Conservation (phyloP, 768 basidiomycete genomes). For the Russula olivacea region DNA sequence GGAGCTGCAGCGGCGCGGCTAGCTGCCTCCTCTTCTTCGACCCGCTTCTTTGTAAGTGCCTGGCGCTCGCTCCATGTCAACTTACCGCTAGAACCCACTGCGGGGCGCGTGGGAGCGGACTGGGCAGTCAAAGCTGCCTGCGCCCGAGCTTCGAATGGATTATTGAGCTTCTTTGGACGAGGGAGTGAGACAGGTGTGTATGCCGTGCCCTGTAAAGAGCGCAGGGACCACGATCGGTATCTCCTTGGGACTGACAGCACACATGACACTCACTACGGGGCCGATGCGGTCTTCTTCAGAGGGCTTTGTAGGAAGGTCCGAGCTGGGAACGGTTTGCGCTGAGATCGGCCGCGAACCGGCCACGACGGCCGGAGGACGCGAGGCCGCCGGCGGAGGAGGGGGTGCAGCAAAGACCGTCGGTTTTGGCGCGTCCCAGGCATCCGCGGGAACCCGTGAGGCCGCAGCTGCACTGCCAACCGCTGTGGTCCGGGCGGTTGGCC, state of each 20-base stretch:
- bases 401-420: conserved; percentile 32
- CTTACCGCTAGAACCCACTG: conserved; percentile 53
- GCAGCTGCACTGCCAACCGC: conserved; percentile 32
- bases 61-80: conserved; percentile 94
- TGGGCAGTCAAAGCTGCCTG: conserved; percentile 24
- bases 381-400: conserved; percentile 29
- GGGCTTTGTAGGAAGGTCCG: conserved; percentile 57
- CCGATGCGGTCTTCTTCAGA: conserved; percentile 76
- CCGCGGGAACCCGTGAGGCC: conserved; percentile 40
- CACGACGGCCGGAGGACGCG: conserved; percentile 36
- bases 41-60: conserved; percentile 81
- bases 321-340: conserved; percentile 37
- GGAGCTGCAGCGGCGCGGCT: conserved; percentile 41
- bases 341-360: conserved; percentile 29
- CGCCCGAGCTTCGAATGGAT: conserved; percentile 58
- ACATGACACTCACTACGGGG: conserved; percentile 43
- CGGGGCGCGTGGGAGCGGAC: conserved; percentile 27
- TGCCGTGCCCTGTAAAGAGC: conserved; percentile 53
- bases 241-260: background rate
- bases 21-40: conserved; percentile 66
- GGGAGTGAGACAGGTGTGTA: conserved; percentile 85
- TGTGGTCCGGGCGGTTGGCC: conserved; percentile 25
- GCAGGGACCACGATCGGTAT: background rate
- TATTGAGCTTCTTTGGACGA: conserved; percentile 81
- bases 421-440: conserved; percentile 56